These are phyloP conservation scores for Cercophora samala DNA, from an alignment of 495 filamentous ascomycete genomes.

Conservation along the genomic window DNA sequence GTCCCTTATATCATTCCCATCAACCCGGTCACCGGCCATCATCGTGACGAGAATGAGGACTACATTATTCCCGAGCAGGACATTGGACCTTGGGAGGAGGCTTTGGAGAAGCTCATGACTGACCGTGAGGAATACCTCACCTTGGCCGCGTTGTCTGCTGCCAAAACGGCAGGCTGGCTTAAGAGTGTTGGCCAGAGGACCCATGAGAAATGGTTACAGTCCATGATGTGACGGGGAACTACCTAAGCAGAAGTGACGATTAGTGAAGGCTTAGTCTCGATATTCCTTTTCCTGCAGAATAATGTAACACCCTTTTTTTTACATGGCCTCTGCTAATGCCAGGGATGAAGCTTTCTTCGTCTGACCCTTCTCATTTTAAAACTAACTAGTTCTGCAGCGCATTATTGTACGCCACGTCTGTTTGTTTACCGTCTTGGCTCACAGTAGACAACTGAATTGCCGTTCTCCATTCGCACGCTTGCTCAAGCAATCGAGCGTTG, in stretches of 20 bases:
- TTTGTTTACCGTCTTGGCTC: background rate
- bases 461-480: background rate
- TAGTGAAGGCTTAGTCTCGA: too few relatives aligned
- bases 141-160: constrained; percentile 20
- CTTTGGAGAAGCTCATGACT: constrained; percentile 24
- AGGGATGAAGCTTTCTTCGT: too few relatives aligned
- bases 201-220: constrained; percentile 33
- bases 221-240: constrained; percentile 17
- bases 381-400: background rate
- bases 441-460: background rate
- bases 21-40: constrained; percentile 27
- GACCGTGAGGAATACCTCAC: constrained; percentile 20
- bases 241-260: too few relatives aligned
- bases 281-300: background rate
- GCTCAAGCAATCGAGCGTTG: background rate
- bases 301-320: background rate
- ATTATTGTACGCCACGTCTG: background rate
- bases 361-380: background rate
- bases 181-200: constrained; percentile 18
- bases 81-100: constrained; percentile 23
- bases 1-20: constrained; percentile 31
- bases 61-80: constrained; percentile 32
- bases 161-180: constrained; percentile 24
- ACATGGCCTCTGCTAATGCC: too few relatives aligned
- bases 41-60: constrained; percentile 22